Conservation (phyloP, 2,329 filamentous ascomycete genomes). For the Pezicula neosporulosa region DNA sequence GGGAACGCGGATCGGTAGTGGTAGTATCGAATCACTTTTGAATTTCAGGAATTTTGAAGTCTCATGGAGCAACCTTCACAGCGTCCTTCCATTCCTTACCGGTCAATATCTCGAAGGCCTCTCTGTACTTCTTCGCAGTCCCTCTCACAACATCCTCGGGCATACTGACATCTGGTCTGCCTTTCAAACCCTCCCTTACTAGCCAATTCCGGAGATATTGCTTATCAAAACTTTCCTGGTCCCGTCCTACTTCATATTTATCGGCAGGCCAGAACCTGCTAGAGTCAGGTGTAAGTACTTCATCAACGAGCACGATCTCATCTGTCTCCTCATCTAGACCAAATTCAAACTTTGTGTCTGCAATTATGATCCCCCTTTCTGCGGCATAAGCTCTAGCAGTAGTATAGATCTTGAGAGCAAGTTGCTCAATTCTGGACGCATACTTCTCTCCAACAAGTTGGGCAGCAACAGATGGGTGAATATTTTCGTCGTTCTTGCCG, state of each 20-base stretch:
- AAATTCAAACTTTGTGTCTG: constrained; percentile 75
- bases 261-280: constrained; percentile 84
- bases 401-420: constrained; percentile 57
- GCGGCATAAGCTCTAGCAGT: constrained; percentile 50
- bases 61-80: background rate
- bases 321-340: constrained; percentile 55
- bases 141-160: constrained; percentile 65
- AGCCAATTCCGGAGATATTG: constrained; percentile 83
- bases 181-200: constrained; percentile 67
- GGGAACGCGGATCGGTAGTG: no score
- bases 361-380: constrained; percentile 64
- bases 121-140: constrained; percentile 70
- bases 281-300: constrained; percentile 74
- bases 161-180: constrained; percentile 67
- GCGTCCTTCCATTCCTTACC: constrained; percentile 44
- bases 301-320: constrained; percentile 67
- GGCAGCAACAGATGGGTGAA: constrained; percentile 52
- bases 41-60: no score
- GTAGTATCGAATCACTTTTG: no score
- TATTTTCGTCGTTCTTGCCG: constrained; percentile 68
- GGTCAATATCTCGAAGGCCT: constrained; percentile 70
- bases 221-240: constrained; percentile 88
- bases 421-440: constrained; percentile 54
- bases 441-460: constrained; percentile 49
- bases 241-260: constrained; percentile 66